A percentile compares a stretch with the other conserved stretches of the same genome.
phyloP scores from a whole-genome alignment of 345 rosid genomes.

The Euphorbia tirucalli region DNA sequence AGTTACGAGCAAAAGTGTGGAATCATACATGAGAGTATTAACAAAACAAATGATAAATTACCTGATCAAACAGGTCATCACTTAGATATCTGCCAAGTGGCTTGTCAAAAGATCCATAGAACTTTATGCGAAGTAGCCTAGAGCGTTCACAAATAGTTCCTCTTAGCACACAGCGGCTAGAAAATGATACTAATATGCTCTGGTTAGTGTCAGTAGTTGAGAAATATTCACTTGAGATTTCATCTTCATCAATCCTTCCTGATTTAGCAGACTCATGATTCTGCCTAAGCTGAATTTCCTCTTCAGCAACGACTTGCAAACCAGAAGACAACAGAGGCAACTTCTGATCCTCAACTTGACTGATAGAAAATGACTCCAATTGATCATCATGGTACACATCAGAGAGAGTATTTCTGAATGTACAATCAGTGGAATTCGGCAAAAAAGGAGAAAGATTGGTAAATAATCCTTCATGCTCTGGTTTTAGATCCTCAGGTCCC shows the following conservation, averaged over 20 bases:
- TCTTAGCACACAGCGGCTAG: conserved; percentile 76
- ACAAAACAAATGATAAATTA: conserved; percentile 19
- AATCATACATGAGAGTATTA: neutral
- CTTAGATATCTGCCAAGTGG: conserved; percentile 90
- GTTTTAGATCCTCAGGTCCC: conserved; percentile 21
- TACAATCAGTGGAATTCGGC: conserved; percentile 24
- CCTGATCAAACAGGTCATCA: conserved; percentile 88
- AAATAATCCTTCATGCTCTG: conserved; percentile 37
- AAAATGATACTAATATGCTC: conserved; percentile 87
- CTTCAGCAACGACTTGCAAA: conserved; percentile 37
- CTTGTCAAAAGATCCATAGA: conserved; percentile 91
- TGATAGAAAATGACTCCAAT: conserved; percentile 26
- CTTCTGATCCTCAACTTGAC: conserved; percentile 31
- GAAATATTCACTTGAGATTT: conserved; percentile 63
- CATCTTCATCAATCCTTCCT: conserved; percentile 50
- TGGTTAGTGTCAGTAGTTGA: conserved; percentile 80
- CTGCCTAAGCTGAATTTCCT: conserved; percentile 36
- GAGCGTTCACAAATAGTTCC: conserved; percentile 93
- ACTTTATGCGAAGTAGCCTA: conserved; percentile 83
- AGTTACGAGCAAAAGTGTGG: conserved; percentile 1
- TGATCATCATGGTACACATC: conserved; percentile 36
- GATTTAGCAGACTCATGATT: conserved; percentile 36
- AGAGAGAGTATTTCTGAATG: conserved; percentile 31
- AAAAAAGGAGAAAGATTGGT: conserved; percentile 30
- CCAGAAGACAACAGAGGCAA: conserved; percentile 14